These are phyloP conservation scores for Conoideocrella luteorostrata DNA, from an alignment of 2,329 filamentous ascomycete genomes.

Conservation along the genomic window DNA sequence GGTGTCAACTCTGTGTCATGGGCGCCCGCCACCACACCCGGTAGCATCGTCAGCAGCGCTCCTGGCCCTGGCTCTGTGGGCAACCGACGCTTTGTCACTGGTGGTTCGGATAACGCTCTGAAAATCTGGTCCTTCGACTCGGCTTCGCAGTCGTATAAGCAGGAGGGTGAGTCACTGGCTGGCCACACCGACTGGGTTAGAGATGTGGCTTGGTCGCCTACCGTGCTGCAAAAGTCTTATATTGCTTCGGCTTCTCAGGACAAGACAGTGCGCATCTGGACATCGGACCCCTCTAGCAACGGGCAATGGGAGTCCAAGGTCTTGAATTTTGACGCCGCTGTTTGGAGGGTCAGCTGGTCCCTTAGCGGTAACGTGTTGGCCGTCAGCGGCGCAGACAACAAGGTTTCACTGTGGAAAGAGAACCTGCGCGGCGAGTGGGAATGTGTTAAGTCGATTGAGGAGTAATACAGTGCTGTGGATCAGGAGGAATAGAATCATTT, in stretches of 20 bases:
- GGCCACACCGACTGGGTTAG: slow-evolving; percentile 96
- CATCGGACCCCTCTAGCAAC: slow-evolving; percentile 55
- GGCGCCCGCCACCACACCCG: slow-evolving; percentile 80
- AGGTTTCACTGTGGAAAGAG: slow-evolving; percentile 97
- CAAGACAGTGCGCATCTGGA: slow-evolving; percentile 97
- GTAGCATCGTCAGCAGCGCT: slow-evolving; percentile 72
- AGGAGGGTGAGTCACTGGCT: slow-evolving; percentile 57
- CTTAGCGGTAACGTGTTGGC: slow-evolving; percentile 94
- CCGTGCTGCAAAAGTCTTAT: slow-evolving; percentile 90
- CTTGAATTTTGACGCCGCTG: slow-evolving; percentile 77
- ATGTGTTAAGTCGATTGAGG: slow-evolving; percentile 92
- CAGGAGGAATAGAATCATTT: no score
- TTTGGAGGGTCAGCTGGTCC: slow-evolving; percentile 98
- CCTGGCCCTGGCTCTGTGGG: slow-evolving; percentile 52
- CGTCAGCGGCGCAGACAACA: slow-evolving; percentile 90
- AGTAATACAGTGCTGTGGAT: slow-evolving; percentile 51
- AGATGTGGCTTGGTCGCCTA: slow-evolving; percentile 95
- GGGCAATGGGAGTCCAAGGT: slow-evolving; percentile 80
- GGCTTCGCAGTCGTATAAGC: slow-evolving; percentile 54
- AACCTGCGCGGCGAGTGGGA: slow-evolving; percentile 96
- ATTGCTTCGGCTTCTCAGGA: slow-evolving; percentile 94
- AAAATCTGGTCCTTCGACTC: slow-evolving; percentile 85
- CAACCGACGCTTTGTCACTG: slow-evolving; percentile 83
- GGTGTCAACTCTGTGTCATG: slow-evolving; percentile 95
- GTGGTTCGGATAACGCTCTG: slow-evolving; percentile 86